Evolutionary conservation across 2,329 filamentous ascomycete genomes (phyloP), one percentile per base, ranked within the genome.

Genomic region (Celoporthe dispersa): DNA sequence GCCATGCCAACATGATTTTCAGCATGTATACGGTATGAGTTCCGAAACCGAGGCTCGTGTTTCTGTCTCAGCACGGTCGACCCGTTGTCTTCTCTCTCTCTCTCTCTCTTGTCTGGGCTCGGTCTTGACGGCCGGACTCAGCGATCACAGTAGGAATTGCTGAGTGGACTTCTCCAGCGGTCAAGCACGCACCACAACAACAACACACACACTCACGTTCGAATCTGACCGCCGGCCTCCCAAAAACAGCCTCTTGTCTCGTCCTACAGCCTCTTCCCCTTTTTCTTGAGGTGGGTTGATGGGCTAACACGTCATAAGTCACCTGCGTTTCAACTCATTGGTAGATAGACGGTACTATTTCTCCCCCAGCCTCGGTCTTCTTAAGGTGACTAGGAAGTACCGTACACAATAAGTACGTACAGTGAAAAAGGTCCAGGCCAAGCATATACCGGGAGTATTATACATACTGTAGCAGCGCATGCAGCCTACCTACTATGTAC

Each of bases 301-400:
- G 62, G 62, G 16, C 28, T 33, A 48, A 64, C 62, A 64, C 62
- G 62, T 64, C 62, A 64, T 28, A 41, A 55, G 25, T 55, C 53
- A 55, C 53, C 53, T 55, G 53, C 25, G 53, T 55, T 53, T 9
- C 16, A 48, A 53, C n/a, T 28, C 51, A 53, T 28, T 28, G 28
- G 53, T 7, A 55, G 53, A 57, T 28, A 19, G 44, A 48, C 44
- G 22, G 25, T 33, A 8, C 31, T 33, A 4, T 3, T 22, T 37
- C 19, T 57, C 33, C 22, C 19, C 57, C 57, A n/a, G 33, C 14
- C 57, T 60, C 57, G 33, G 57, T 35, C 33, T 37, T 37, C 11
- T 11, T 11, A 11, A 3, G 31, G 57, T 33, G 33, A 37, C 57
- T 60, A 60, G 9, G 19, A 33, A 28, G 25, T 53, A 28, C 7